Evolutionary conservation across 1,139 yeast species (phyloP).

Genomic region (Suhomyces yuchorum): DNA sequence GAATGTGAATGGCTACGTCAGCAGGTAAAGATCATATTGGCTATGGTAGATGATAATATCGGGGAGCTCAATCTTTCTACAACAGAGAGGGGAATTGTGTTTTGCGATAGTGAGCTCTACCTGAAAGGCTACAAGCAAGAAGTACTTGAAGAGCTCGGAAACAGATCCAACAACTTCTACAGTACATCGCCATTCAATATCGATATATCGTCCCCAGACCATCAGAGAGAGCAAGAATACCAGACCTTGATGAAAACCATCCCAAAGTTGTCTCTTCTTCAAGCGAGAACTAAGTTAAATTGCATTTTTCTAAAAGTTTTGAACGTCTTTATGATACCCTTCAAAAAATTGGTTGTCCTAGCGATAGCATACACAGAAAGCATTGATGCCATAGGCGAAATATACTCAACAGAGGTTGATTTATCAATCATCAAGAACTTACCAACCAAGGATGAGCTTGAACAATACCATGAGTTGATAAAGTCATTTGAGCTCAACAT

Average conservation of each 20-base stretch:
- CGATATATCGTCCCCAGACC: conserved; percentile 9
- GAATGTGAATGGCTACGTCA: conserved; percentile 54
- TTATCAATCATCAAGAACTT: conserved; percentile 23
- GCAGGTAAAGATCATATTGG: conserved; percentile 43
- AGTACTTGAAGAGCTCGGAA: conserved; percentile 14
- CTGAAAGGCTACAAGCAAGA: conserved; percentile 37
- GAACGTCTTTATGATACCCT: conserved; percentile 33
- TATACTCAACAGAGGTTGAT: conserved; percentile 19
- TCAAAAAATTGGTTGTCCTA: conserved; percentile 34
- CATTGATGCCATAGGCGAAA: conserved; percentile 33
- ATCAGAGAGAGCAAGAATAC: conserved; percentile 26
- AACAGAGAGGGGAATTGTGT: conserved; percentile 37
- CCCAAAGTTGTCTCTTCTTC: conserved; percentile 37
- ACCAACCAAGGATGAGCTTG: conserved; percentile 37
- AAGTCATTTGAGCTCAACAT: conserved; percentile 34
- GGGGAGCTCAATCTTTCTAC: conserved; percentile 32
- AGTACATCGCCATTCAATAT: conserved; percentile 34
- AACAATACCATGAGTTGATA: conserved; percentile 31
- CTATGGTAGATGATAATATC: conserved; percentile 41
- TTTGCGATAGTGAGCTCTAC: conserved; percentile 24
- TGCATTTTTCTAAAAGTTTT: conserved; percentile 38
- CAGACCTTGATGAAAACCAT: conserved; percentile 29
- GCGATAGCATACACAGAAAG: conserved; percentile 31
- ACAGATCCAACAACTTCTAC: conserved; percentile 23
- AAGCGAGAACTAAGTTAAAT: conserved; percentile 36